Evolutionary conservation across 345 rosid species (phyloP).

Genomic region (Arabidopsis suecica): DNA sequence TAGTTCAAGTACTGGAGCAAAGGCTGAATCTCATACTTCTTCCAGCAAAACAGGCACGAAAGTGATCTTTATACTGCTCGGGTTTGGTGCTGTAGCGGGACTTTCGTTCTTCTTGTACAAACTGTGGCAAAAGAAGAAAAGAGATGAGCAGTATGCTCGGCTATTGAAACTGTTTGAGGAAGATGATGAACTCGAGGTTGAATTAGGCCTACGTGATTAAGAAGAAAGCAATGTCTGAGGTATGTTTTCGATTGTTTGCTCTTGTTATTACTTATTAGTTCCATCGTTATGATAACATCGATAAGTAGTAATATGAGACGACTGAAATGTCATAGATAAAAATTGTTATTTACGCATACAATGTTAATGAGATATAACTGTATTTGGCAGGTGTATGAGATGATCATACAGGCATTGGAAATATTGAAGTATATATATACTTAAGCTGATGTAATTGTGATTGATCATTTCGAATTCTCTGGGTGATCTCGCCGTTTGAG

Average conservation of each 20-base stretch:
- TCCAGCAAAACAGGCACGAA: slow-evolving; percentile 56
- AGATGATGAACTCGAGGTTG: slow-evolving; percentile 94
- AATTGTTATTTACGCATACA: too few relatives aligned
- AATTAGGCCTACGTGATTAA: slow-evolving; percentile 84
- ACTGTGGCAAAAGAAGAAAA: slow-evolving; percentile 92
- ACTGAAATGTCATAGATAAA: not conserved
- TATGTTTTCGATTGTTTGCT: slow-evolving; percentile 2
- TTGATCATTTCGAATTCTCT: slow-evolving; percentile 10
- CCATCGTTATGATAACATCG: not conserved
- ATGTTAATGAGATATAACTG: not conserved
- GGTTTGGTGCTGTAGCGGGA: slow-evolving; percentile 51
- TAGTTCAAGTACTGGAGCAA: slow-evolving; percentile 46
- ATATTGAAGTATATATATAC: slow-evolving; percentile 33
- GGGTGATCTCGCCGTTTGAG: slow-evolving; percentile 1
- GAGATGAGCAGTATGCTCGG: slow-evolving; percentile 94
- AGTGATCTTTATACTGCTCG: slow-evolving; percentile 56
- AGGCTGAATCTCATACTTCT: slow-evolving; percentile 41
- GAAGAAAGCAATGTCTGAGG: slow-evolving; percentile 32
- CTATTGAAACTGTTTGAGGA: slow-evolving; percentile 92
- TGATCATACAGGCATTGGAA: slow-evolving; percentile 7
- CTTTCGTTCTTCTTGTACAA: slow-evolving; percentile 68
- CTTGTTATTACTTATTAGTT: not conserved
- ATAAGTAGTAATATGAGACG: not conserved
- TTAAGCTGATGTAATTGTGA: slow-evolving; percentile 10
- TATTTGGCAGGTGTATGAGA: slow-evolving; percentile 21